Evolutionary conservation across 2,329 filamentous ascomycete species (phyloP).

Genomic region (Colletotrichum costaricense): DNA sequence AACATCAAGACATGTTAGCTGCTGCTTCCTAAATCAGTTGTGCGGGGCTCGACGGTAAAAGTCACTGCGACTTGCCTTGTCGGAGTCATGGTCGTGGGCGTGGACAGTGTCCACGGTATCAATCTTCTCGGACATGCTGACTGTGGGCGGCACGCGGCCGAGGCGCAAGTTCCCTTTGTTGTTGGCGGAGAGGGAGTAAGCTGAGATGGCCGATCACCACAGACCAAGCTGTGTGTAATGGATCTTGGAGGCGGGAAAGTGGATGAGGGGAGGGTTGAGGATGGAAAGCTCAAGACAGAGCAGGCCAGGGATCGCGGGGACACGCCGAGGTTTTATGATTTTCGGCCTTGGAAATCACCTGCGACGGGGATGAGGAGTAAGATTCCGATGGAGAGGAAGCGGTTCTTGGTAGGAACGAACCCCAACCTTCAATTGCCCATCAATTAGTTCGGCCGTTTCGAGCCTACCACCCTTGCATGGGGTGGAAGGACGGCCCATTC

Average conservation of each 20-base stretch:
- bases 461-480: slow-evolving; percentile 25
- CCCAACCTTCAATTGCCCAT: slow-evolving; percentile 22
- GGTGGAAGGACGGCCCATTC: slow-evolving; percentile 21
- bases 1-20: slow-evolving; percentile 9
- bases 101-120: slow-evolving; percentile 33
- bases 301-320: slow-evolving; percentile 28
- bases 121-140: slow-evolving; percentile 32
- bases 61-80: slow-evolving; percentile 24
- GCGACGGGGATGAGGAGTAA: slow-evolving; percentile 22
- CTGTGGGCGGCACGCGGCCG: slow-evolving; percentile 18
- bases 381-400: slow-evolving; percentile 20
- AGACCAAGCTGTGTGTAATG: slow-evolving; percentile 13
- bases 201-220: slow-evolving; percentile 25
- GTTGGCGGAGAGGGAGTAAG: background rate
- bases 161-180: background rate
- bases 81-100: slow-evolving; percentile 29
- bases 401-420: slow-evolving; percentile 12
- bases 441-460: slow-evolving; percentile 4
- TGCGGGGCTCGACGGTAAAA: fast-evolving
- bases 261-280: slow-evolving; percentile 29
- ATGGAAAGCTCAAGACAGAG: slow-evolving; percentile 29
- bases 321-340: slow-evolving; percentile 36
- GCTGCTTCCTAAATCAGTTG: background rate
- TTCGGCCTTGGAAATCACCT: slow-evolving; percentile 16
- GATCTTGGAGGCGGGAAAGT: slow-evolving; percentile 1